These are phyloP conservation scores for Nemania sp. DNA, from an alignment of 2,329 filamentous ascomycete species.

Conservation along the genomic window DNA sequence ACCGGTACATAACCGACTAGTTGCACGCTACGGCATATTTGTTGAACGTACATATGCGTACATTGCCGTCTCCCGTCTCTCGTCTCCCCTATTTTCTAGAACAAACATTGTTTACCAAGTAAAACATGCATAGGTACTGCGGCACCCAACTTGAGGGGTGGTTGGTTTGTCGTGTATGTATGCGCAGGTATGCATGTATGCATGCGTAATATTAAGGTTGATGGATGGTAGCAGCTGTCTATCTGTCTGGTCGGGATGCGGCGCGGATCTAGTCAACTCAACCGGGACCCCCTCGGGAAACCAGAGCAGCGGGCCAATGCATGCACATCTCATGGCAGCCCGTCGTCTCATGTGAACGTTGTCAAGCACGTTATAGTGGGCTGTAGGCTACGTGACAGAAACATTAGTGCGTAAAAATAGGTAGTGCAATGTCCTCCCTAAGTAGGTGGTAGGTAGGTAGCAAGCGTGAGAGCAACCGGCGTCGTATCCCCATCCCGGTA, in stretches of 20 bases:
- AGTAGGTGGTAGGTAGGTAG: not conserved
- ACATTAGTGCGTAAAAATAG: constrained; percentile 16
- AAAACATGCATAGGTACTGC: not conserved
- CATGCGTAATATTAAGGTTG: not conserved
- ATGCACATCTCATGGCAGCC: constrained; percentile 21
- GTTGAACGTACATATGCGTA: not conserved
- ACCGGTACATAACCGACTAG: not conserved
- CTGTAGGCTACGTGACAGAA: constrained; percentile 27
- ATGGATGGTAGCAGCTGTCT: constrained; percentile 27
- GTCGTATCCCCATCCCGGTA: not conserved
- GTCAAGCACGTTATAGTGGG: not conserved
- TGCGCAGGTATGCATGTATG: not conserved
- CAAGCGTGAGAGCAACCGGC: not conserved
- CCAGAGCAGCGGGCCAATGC: constrained; percentile 23
- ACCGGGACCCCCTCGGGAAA: not conserved
- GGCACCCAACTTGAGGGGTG: not conserved
- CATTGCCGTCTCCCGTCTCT: not conserved
- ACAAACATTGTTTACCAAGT: not conserved
- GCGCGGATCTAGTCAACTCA: not conserved
- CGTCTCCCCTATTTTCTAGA: not conserved
- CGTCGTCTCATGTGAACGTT: constrained; percentile 30
- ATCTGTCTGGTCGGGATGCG: constrained; percentile 6
- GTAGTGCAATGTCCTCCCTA: not conserved
- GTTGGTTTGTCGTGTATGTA: not conserved
- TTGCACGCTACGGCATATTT: not conserved